Evolutionary conservation across 495 filamentous ascomycete genomes (phyloP).

Genomic region (Penicillium waksmanii): DNA sequence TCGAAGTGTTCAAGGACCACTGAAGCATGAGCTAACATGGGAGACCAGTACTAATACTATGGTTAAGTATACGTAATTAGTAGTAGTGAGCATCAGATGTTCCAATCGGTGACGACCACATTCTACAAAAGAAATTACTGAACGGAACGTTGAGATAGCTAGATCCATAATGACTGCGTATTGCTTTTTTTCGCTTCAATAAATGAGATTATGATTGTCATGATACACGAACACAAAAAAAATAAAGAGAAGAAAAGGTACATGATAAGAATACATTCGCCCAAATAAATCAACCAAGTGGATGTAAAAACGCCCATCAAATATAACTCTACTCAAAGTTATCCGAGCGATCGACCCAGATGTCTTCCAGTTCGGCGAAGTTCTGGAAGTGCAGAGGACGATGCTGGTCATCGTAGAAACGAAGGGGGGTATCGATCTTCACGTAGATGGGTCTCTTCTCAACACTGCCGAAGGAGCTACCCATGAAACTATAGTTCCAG

Average conservation of each 20-base stretch:
- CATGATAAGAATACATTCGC: conserved; percentile 22
- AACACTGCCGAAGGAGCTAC: conserved; percentile 78
- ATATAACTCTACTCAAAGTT: conserved; percentile 69
- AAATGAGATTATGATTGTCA: conserved; percentile 34
- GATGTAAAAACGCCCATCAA: conserved; percentile 27
- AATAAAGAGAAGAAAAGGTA: conserved; percentile 17
- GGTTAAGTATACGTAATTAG: too few species aligned
- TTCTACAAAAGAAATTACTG: not conserved
- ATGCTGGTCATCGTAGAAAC: conserved; percentile 93
- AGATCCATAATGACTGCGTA: conserved; percentile 17
- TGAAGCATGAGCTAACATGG: too few species aligned
- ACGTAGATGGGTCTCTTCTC: conserved; percentile 91
- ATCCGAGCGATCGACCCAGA: conserved; percentile 84
- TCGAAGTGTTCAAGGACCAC: too few species aligned
- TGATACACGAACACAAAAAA: conserved; percentile 27
- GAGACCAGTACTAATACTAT: too few species aligned
- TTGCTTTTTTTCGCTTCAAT: conserved; percentile 27
- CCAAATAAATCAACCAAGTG: conserved; percentile 14
- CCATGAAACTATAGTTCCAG: conserved; percentile 99
- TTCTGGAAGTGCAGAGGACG: conserved; percentile 93
- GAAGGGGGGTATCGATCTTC: conserved; percentile 86
- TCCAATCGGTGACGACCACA: too few species aligned
- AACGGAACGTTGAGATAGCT: not conserved
- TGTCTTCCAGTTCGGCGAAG: conserved; percentile 89
- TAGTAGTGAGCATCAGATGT: too few species aligned